Evolutionary conservation across 495 filamentous ascomycete species (phyloP).

Genomic region (Penicillium steckii): DNA sequence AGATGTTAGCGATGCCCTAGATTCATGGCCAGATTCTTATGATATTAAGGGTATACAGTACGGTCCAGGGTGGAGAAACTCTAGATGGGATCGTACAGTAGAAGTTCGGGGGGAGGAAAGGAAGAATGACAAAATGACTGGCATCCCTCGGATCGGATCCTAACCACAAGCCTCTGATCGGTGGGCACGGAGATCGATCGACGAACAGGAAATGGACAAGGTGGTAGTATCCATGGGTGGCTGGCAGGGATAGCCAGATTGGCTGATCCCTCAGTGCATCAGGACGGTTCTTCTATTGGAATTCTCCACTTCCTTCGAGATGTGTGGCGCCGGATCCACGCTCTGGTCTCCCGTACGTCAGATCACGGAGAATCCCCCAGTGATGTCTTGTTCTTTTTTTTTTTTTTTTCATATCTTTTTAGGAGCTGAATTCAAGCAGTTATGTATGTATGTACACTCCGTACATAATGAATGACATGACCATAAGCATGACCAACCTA

Average conservation of each 20-base stretch:
- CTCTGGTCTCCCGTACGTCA: constrained; percentile 23
- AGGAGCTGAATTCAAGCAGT: neutral
- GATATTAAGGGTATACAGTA: neutral
- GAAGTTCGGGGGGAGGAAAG: no score
- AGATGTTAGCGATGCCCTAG: neutral
- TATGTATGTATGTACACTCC: no score
- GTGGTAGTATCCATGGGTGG: constrained; percentile 18
- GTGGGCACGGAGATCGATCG: constrained; percentile 27
- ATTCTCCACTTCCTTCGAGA: constrained; percentile 29
- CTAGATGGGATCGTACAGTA: no score
- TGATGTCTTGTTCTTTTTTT: constrained; percentile 7
- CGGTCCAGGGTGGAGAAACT: no score
- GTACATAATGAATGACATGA: constrained; percentile 5
- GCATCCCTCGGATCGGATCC: constrained; percentile 20
- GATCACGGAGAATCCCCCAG: constrained; percentile 22
- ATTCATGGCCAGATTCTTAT: neutral
- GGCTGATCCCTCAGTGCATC: constrained; percentile 16
- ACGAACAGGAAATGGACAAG: constrained; percentile 10
- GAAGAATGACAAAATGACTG: constrained; percentile 3
- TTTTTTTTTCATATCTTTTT: constrained; percentile 3
- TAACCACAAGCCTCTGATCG: constrained; percentile 20
- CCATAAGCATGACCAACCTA: neutral
- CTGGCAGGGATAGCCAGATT: constrained; percentile 16
- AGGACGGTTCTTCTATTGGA: constrained; percentile 22
- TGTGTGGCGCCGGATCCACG: constrained; percentile 17